Evolutionary conservation across 208 protist genomes (phyloP).

Genomic region (Entamoeba invadens): DNA sequence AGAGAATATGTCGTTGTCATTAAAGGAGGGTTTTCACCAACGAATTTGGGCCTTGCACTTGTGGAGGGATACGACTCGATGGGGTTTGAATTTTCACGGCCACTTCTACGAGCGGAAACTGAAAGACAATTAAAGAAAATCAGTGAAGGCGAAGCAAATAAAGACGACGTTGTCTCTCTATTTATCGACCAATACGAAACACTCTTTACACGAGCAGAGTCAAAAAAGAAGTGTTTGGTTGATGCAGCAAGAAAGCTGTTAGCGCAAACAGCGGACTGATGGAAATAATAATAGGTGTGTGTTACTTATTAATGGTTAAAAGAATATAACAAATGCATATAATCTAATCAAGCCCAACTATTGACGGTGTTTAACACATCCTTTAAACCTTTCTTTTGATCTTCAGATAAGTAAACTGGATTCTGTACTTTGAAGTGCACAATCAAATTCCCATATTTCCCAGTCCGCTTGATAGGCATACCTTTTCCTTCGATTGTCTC

Average conservation of each 20-base stretch:
- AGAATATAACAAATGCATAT: neutral
- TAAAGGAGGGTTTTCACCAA: slow-evolving; percentile 58
- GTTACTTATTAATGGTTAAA: neutral
- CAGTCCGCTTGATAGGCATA: neutral
- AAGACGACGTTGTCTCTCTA: slow-evolving; percentile 56
- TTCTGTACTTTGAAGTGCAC: neutral
- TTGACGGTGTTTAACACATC: neutral
- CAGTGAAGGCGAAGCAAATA: slow-evolving; percentile 50
- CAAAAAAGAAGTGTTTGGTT: neutral
- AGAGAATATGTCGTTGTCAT: slow-evolving; percentile 28
- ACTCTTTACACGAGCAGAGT: neutral
- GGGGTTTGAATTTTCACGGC: slow-evolving; percentile 65
- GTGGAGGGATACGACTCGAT: slow-evolving; percentile 75
- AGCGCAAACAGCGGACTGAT: too few species aligned
- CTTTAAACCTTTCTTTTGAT: neutral
- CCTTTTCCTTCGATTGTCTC: neutral
- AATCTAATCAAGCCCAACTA: neutral
- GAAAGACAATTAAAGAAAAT: slow-evolving; percentile 62
- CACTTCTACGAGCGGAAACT: slow-evolving; percentile 48
- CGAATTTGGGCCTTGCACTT: slow-evolving; percentile 73
- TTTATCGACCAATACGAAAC: neutral
- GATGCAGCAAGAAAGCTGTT: neutral
- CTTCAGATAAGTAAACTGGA: neutral
- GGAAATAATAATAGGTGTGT: neutral
- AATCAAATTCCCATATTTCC: neutral